Conservation (phyloP, 2,329 filamentous ascomycete genomes). For the Clathrospora elynae region DNA sequence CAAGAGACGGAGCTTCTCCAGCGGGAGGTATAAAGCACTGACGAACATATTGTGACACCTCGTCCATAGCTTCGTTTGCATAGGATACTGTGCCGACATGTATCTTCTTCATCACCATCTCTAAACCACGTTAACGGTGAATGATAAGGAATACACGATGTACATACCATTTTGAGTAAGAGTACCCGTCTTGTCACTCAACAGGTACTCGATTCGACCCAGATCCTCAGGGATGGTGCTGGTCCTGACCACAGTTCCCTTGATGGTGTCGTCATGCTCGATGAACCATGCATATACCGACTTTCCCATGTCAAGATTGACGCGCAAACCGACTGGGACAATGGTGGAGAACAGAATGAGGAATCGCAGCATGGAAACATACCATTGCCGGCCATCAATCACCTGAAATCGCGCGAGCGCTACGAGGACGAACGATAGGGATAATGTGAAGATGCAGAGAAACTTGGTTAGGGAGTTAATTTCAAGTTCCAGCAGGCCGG, state of each 20-base stretch:
- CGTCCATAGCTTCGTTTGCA: slow-evolving; percentile 98
- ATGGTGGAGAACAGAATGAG: slow-evolving; percentile 98
- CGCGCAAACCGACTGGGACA: slow-evolving; percentile 92
- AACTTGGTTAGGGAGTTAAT: slow-evolving; percentile 98
- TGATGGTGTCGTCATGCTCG: slow-evolving; percentile 85
- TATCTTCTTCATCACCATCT: slow-evolving; percentile 99
- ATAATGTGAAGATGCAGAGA: slow-evolving; percentile 83
- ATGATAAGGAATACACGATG: slow-evolving; percentile 3
- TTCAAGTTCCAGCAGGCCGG: slow-evolving; percentile 89
- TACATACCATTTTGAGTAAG: slow-evolving; percentile 80
- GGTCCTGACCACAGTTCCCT: slow-evolving; percentile 89
- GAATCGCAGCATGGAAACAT: slow-evolving; percentile 97
- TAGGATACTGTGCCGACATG: slow-evolving; percentile 98
- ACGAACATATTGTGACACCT: slow-evolving; percentile 82
- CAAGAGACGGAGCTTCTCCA: slow-evolving; percentile 53
- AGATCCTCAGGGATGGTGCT: slow-evolving; percentile 97
- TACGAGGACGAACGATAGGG: slow-evolving; percentile 85
- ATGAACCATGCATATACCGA: slow-evolving; percentile 96
- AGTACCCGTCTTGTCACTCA: slow-evolving; percentile 98
- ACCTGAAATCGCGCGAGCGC: slow-evolving; percentile 78
- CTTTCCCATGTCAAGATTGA: slow-evolving; percentile 97
- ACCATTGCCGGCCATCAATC: slow-evolving; percentile 76
- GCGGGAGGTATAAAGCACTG: slow-evolving; percentile 71
- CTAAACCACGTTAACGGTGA: slow-evolving; percentile 49
- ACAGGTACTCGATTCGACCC: slow-evolving; percentile 90